phyloP scores from a whole-genome alignment of 495 filamentous ascomycete genomes.

The Trichoderma gamsii region DNA sequence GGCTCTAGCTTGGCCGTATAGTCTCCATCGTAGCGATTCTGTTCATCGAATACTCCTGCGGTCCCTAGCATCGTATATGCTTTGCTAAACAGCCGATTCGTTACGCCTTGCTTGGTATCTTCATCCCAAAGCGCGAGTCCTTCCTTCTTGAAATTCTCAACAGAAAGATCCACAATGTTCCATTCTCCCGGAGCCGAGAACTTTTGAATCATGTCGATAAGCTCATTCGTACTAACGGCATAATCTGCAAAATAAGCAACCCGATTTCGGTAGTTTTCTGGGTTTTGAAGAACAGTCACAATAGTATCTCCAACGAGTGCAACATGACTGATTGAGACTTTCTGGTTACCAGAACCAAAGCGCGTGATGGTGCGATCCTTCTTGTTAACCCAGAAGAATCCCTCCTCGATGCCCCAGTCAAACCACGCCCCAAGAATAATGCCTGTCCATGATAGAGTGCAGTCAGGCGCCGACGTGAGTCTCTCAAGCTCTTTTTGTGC shows the following conservation, averaged over 20 bases:
- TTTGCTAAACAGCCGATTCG: neutral
- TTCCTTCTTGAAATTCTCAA: neutral
- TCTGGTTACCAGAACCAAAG: neutral
- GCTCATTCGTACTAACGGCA: conserved; percentile 4
- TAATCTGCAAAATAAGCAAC: neutral
- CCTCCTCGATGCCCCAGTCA: conserved; percentile 1
- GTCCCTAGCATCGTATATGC: neutral
- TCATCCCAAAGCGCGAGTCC: neutral
- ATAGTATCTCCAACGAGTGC: neutral
- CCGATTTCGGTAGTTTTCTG: conserved; percentile 1
- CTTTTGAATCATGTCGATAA: neutral
- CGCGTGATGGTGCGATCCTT: neutral
- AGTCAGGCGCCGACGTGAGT: neutral
- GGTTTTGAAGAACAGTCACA: neutral
- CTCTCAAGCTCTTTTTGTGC: neutral
- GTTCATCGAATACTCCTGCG: neutral
- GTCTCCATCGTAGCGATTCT: conserved; percentile 4
- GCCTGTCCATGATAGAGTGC: neutral
- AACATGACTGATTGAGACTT: neutral
- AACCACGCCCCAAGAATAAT: neutral
- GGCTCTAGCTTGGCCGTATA: neutral
- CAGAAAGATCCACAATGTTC: neutral
- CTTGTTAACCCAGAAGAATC: conserved; percentile 3
- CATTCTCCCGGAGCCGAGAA: neutral
- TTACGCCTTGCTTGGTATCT: neutral